Conservation (phyloP, 257 asterid genomes). For the Fraxinus americana region DNA sequence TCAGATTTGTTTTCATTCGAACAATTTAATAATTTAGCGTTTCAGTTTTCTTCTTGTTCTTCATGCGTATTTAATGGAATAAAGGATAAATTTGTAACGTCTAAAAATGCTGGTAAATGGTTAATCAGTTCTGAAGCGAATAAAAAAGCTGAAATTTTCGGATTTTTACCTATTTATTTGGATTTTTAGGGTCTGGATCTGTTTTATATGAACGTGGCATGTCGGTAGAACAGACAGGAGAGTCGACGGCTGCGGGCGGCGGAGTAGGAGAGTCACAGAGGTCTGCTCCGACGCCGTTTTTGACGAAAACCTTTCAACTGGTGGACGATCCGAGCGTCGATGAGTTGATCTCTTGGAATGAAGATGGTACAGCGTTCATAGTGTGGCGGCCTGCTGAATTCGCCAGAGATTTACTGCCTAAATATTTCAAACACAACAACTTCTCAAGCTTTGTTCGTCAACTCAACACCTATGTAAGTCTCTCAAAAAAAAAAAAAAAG, state of each 20-base stretch:
- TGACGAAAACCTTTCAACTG: constrained; percentile 76
- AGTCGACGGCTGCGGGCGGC: constrained; percentile 26
- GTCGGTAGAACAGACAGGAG: constrained; percentile 16
- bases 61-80: not conserved
- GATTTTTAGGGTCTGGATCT: not conserved
- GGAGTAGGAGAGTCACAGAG: constrained; percentile 55
- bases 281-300: constrained; percentile 76
- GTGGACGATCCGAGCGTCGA: constrained; percentile 71
- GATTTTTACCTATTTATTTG: not conserved
- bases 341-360: constrained; percentile 89
- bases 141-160: not conserved
- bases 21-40: not conserved
- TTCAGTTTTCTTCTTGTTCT: not conserved
- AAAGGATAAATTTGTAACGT: not conserved
- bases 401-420: constrained; percentile 80
- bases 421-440: constrained; percentile 87
- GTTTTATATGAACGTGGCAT: constrained; percentile 31
- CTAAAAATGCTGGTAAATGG: not conserved
- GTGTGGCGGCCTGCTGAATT: constrained; percentile 93
- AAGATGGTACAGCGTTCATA: constrained; percentile 75
- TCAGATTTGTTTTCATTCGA: not conserved
- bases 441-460: constrained; percentile 93
- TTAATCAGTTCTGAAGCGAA: not conserved
- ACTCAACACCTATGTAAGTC: constrained; percentile 75
- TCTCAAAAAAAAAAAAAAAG: not conserved